A percentile compares a stretch with the other conserved stretches of the same genome.
These are phyloP conservation scores for Calonectria multiphialidica DNA, from an alignment of 2,329 filamentous ascomycete genomes.

Conservation along the genomic window DNA sequence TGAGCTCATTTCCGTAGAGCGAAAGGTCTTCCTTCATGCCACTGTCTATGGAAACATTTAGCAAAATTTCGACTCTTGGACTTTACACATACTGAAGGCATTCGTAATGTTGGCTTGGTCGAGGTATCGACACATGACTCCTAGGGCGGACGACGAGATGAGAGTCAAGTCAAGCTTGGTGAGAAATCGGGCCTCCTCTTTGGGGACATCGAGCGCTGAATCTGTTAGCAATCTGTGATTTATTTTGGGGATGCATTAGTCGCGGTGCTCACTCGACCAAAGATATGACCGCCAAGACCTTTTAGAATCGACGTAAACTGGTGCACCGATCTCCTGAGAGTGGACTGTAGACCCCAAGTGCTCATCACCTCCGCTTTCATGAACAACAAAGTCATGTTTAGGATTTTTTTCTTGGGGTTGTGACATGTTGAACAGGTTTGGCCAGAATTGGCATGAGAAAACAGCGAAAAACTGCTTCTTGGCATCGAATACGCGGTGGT, in stretches of 20 bases:
- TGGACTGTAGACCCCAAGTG: too few species aligned
- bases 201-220: constrained; percentile 3
- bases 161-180: constrained; percentile 6
- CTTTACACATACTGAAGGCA: neutral
- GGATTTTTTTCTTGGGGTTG: neutral
- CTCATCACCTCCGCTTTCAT: neutral
- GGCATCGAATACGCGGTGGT: neutral
- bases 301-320: neutral
- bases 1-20: constrained; percentile 7
- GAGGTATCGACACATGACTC: constrained; percentile 5
- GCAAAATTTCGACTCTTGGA: neutral
- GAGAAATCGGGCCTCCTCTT: constrained; percentile 4
- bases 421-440: neutral
- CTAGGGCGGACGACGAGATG: neutral
- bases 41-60: neutral
- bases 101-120: constrained; percentile 9
- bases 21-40: constrained; percentile 3
- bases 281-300: neutral
- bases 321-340: neutral
- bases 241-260: neutral
- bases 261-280: neutral
- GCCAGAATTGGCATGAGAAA: neutral
- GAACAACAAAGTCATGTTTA: neutral
- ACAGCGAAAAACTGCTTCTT: neutral
- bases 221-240: neutral